Conservation (phyloP, 306 rosid species). For the Prunus kanzakura region DNA sequence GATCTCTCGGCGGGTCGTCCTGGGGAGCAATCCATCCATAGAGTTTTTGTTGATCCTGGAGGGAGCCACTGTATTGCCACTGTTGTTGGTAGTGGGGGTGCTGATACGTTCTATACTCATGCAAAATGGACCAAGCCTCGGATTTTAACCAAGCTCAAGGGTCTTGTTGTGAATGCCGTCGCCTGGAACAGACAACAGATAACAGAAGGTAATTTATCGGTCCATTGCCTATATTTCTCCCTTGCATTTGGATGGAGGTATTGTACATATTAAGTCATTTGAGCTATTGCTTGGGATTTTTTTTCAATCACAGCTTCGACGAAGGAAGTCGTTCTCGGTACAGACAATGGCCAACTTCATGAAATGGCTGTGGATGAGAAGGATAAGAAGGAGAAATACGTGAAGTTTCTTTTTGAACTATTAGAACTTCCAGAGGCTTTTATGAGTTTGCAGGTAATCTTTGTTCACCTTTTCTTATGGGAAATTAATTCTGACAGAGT, state of each 20-base stretch:
- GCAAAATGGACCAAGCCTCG: conserved; percentile 95
- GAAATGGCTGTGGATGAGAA: conserved; percentile 92
- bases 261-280: background rate
- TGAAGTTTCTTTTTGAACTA: conserved; percentile 68
- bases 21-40: conserved; percentile 93
- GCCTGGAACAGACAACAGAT: conserved; percentile 92
- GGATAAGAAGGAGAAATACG: conserved; percentile 91
- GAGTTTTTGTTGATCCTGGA: conserved; percentile 93
- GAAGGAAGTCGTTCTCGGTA: conserved; percentile 86
- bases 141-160: conserved; percentile 69
- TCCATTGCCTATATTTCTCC: background rate
- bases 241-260: background rate
- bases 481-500: background rate
- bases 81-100: conserved; percentile 70
- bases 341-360: conserved; percentile 80
- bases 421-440: conserved; percentile 78
- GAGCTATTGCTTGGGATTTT: background rate
- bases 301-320: conserved; percentile 60
- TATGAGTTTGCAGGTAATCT: conserved; percentile 76
- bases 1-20: conserved; percentile 88
- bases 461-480: background rate
- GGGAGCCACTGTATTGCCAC: conserved; percentile 94
- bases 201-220: conserved; percentile 67
- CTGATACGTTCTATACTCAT: conserved; percentile 87
- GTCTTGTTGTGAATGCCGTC: conserved; percentile 85